Evolutionary conservation across 1,284 basidiomycete genomes (phyloP), one percentile per base, ranked within the genome.

Genomic region (Trametes hirsuta): DNA sequence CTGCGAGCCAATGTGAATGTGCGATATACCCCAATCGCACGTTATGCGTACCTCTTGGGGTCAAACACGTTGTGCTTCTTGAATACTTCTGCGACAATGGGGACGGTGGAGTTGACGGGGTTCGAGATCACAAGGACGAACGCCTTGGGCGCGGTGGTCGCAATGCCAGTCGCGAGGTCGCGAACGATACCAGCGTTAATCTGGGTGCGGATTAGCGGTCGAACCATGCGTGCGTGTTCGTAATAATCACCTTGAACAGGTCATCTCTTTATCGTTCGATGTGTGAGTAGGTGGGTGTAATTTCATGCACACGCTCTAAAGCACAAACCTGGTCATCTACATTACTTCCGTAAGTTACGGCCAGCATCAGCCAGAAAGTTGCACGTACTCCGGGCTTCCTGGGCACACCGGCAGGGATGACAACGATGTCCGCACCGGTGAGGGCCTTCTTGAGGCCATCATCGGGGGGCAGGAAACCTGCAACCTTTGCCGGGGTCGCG

Each of bases 141-240:
- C 11, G 97, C 97, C 76, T 96, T 96, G 70, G 97, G 97, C 54
- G 88, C 86, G 64, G 81, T 77, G 46, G 86, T 87, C 37, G 96
- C 96, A 69, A 96, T 93, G 53, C 90, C 94, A 51, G 87, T 88
- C 44, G 96, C 97, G 63, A 99, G 88, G 74, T 95, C 94, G 68
- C 90, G 89, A 63, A 98, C 93, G 75, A 99, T 99, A 55, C 94
- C 94, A 65, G 95, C 97, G 79, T 99, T 99, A 85, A 95, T 96
- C 92, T 95, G 66, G n/a, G 40, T 21, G 21, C 47, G n/a, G 3
- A 22, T 66, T 18, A 66, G 65, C 41, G 6, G 30, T 4, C 34
- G 8, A 14, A 10, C 36, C 57, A 50, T 36, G 21, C 8, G 11
- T 15, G 14, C 9, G 14, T 9, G 3, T 6, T 10, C 15, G 12